Evolutionary conservation across 2,329 filamentous ascomycete species (phyloP), one percentile per base, ranked within the genome.

Genomic region (Aurifilum marmelostoma): DNA sequence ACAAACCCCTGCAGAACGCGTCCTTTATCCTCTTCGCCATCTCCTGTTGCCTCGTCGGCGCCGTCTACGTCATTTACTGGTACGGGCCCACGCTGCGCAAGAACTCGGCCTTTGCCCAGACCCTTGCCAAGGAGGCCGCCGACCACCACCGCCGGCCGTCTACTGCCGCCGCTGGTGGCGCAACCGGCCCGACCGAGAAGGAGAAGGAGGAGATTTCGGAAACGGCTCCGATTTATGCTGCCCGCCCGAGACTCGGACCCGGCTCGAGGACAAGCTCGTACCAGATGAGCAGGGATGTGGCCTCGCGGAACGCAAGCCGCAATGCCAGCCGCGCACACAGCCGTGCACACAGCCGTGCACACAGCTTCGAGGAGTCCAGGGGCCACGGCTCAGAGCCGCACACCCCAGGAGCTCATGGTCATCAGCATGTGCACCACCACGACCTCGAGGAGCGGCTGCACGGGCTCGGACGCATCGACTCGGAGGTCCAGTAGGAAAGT

Each of bases 51-150:
- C 83, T 92, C 0, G 88, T 91, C 8, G 73, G 84, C 24, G 87
- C 88, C 0, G 88, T 92, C 7, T 91, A 91, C 71, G 80, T 87
- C 61, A 89, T 92, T 71, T 92, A 91, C 80, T 89, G 83, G 82
- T 86, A 87, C 67, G 90, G 90, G 0, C 88, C 88, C 0, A 71
- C 72, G 0, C 83, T 92, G 21, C 86, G 90, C 52, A 83, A 85
- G 69, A 79, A 84, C 2, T 91, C 89, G 16, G 85, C 86, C 0
- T 92, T 92, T 73, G 90, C 90, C 0, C 88, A 91, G 78, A 84
- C 84, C 54, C 79, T 92, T 2, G 86, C 86, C 14, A 79, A 80
- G 0, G 63, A 70, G 0, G 72, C 73, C 21, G 76, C 68, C 16
- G 68, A 63, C 9, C 64, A 61, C 37, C 50, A 52, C 27, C 64